Percentiles rank a stretch among this genome's conserved stretches.
These are phyloP conservation scores for Salmacisia buchloeana DNA, from an alignment of 1,284 basidiomycete genomes.

Conservation along the genomic window DNA sequence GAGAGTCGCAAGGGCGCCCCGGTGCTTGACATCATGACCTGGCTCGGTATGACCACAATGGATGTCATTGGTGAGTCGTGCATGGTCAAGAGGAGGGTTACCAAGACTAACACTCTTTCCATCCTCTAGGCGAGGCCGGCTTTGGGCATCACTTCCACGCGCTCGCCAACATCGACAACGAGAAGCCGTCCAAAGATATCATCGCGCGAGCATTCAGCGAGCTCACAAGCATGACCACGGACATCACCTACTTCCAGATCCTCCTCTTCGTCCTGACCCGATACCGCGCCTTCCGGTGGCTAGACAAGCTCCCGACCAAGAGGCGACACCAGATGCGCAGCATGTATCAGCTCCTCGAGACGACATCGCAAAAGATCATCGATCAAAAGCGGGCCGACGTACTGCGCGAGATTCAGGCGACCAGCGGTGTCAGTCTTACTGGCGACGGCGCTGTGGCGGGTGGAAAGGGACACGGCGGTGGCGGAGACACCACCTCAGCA, in stretches of 20 bases:
- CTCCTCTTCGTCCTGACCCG: background rate
- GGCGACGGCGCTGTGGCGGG: too few relatives aligned
- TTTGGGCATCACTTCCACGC: constrained; percentile 3
- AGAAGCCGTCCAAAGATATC: background rate
- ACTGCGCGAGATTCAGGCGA: background rate
- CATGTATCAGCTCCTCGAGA: background rate
- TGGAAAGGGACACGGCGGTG: background rate
- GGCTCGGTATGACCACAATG: constrained; percentile 29
- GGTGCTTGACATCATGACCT: constrained; percentile 27
- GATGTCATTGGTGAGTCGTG: constrained; percentile 45
- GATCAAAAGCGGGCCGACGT: background rate
- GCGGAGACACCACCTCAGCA: background rate
- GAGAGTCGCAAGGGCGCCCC: constrained; percentile 7
- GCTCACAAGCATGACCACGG: background rate
- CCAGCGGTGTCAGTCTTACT: too few relatives aligned
- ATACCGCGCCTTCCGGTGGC: background rate
- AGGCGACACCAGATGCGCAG: background rate
- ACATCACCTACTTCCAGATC: background rate
- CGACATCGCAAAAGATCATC: background rate
- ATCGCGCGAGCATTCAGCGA: background rate
- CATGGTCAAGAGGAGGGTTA: background rate
- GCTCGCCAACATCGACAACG: background rate
- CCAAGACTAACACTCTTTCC: background rate
- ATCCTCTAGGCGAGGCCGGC: background rate
- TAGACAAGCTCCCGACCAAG: background rate